Evolutionary conservation across 1,284 basidiomycete species (phyloP).

Genomic region (Cystobasidium sp.): DNA sequence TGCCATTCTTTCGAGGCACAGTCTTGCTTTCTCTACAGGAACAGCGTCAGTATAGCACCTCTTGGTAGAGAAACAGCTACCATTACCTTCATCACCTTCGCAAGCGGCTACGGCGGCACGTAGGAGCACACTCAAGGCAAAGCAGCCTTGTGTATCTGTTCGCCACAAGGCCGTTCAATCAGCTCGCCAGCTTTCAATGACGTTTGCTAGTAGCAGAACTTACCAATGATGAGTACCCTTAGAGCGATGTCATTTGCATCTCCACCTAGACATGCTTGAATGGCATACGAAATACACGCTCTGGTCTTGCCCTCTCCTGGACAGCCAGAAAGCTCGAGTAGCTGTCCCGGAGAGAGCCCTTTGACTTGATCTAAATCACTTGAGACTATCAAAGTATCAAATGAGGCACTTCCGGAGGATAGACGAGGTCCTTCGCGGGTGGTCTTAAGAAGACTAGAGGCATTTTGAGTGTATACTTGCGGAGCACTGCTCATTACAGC

Average conservation of each 20-base stretch:
- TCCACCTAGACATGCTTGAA: conserved; percentile 23
- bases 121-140: conserved; percentile 1
- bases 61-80: background rate
- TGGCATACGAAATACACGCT: conserved; percentile 26
- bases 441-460: background rate
- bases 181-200: background rate
- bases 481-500: background rate
- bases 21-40: background rate
- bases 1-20: conserved; percentile 8
- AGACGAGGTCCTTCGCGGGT: conserved; percentile 1
- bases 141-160: conserved; percentile 43
- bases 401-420: conserved; percentile 4
- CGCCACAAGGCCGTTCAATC: no score
- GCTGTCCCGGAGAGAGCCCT: conserved; percentile 7
- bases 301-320: conserved; percentile 44
- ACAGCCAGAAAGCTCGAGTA: conserved; percentile 40
- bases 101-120: conserved; percentile 3
- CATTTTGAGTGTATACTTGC: conserved; percentile 19
- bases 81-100: conserved; percentile 17
- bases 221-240: conserved; percentile 42
- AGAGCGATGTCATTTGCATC: background rate
- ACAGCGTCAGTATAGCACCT: background rate
- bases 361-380: conserved; percentile 5
- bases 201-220: background rate
- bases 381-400: conserved; percentile 19